phyloP scores from a whole-genome alignment of 2,329 filamentous ascomycete genomes.

The Alternaria longipes region DNA sequence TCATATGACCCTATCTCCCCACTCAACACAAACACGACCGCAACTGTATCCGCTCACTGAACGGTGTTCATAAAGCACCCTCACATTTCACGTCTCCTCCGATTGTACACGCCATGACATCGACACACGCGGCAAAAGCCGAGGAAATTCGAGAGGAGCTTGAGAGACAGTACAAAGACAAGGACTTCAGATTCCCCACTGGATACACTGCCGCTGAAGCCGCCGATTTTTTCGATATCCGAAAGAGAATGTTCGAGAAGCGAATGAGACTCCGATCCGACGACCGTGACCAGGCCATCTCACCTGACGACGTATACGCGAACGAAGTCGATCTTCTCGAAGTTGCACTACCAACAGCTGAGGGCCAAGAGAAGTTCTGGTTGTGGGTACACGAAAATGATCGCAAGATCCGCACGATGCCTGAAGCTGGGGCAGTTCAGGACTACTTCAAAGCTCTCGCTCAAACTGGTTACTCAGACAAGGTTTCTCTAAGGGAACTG shows the following conservation, averaged over 20 bases:
- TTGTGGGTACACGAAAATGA: not conserved
- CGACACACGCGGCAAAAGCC: not conserved
- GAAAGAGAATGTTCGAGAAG: not conserved
- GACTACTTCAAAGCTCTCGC: not conserved
- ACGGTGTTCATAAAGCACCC: not conserved
- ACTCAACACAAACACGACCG: not conserved
- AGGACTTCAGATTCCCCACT: not conserved
- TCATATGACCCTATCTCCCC: not conserved
- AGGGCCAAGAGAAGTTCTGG: not conserved
- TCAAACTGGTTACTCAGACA: not conserved
- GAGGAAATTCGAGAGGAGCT: not conserved
- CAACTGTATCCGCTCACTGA: not conserved
- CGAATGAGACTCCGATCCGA: not conserved
- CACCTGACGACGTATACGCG: not conserved
- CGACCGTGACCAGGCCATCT: not conserved
- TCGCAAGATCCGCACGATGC: not conserved
- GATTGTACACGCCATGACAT: not conserved
- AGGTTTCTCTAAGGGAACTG: not conserved
- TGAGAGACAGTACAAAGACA: not conserved
- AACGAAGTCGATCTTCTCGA: not conserved
- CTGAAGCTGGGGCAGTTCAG: not conserved
- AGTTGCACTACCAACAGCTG: not conserved
- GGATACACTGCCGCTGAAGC: not conserved
- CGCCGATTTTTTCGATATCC: not conserved
- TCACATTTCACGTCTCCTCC: not conserved